Conservation (phyloP, 1,284 basidiomycete species). For the Vanrija humicola region DNA sequence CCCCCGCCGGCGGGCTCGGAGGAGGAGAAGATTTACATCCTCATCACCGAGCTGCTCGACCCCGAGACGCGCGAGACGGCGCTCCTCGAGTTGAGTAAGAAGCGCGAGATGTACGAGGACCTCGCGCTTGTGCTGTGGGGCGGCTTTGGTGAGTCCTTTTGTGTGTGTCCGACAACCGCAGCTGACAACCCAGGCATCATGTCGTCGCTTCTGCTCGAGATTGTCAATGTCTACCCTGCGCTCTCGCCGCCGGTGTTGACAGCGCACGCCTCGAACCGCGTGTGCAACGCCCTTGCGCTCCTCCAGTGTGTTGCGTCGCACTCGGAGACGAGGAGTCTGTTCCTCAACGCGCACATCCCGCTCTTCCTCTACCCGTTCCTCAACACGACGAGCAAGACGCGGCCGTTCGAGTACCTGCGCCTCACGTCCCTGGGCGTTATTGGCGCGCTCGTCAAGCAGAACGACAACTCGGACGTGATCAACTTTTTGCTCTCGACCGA, state of each 20-base stretch:
- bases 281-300: constrained; percentile 97
- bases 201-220: constrained; percentile 97
- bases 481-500: constrained; percentile 98
- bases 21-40: constrained; percentile 54
- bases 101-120: constrained; percentile 98
- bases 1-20: constrained; percentile 46
- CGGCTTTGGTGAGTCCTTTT: constrained; percentile 74
- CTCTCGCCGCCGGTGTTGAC: constrained; percentile 94
- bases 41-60: constrained; percentile 54
- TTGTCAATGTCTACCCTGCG: constrained; percentile 96
- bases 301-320: constrained; percentile 97
- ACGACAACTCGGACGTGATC: constrained; percentile 98
- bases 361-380: constrained; percentile 98
- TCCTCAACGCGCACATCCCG: constrained; percentile 94
- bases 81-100: constrained; percentile 94
- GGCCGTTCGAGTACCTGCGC: constrained; percentile 97
- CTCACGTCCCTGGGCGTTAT: constrained; percentile 97
- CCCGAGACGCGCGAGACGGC: constrained; percentile 73
- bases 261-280: constrained; percentile 97
- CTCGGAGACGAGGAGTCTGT: constrained; percentile 85
- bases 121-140: constrained; percentile 98
- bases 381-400: constrained; percentile 97
- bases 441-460: constrained; percentile 99
- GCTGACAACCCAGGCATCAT: constrained; percentile 69
- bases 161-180: not conserved